Conservation (phyloP, 371 early-diverging fungal genomes). For the Mortierella sp. region DNA sequence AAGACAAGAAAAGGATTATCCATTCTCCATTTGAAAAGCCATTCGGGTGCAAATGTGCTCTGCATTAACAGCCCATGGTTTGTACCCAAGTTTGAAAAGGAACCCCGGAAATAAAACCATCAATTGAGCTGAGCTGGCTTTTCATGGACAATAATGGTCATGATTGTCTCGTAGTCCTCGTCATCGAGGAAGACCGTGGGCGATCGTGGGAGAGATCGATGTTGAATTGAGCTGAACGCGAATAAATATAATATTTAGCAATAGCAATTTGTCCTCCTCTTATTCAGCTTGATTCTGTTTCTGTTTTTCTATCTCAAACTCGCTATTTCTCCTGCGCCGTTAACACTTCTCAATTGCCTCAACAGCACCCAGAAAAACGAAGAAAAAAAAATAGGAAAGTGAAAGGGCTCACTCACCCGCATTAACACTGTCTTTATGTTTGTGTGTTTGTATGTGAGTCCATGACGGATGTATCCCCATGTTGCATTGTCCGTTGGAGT, state of each 20-base stretch:
- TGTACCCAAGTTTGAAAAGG: no score
- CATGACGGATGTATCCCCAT: background rate
- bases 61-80: no score
- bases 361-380: background rate
- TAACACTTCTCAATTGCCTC: background rate
- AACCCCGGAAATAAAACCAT: no score
- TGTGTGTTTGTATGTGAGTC: background rate
- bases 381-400: background rate
- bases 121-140: background rate
- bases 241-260: no score
- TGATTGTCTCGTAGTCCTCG: background rate
- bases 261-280: no score
- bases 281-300: no score
- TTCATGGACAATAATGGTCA: background rate
- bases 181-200: background rate
- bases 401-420: background rate
- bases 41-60: no score
- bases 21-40: background rate
- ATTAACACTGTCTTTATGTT: background rate
- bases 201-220: no score
- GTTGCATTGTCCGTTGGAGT: background rate
- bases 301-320: background rate
- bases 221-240: no score
- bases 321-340: background rate
- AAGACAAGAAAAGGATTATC: background rate